Percentiles rank a stretch among this genome's conserved stretches.
Conservation (phyloP, 257 asterid species). For the Nicotiana tabacum region DNA sequence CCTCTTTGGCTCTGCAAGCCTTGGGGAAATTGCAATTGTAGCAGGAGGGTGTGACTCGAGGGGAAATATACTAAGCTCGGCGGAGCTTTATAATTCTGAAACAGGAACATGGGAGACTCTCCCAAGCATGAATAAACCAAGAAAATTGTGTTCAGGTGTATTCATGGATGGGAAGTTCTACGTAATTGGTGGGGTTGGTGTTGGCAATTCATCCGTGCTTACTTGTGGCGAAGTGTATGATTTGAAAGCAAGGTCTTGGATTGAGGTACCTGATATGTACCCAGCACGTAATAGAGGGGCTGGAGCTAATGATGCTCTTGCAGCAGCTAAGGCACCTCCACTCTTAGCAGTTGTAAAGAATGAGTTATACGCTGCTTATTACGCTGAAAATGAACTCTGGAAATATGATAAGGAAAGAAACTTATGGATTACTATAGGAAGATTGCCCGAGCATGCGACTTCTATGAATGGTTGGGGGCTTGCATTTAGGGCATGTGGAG, state of each 20-base stretch:
- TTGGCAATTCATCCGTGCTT: slow-evolving; percentile 34
- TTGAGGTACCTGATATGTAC: slow-evolving; percentile 60
- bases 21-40: slow-evolving; percentile 63
- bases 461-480: slow-evolving; percentile 88
- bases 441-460: slow-evolving; percentile 61
- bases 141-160: slow-evolving; percentile 80
- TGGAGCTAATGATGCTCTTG: slow-evolving; percentile 33
- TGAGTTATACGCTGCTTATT: slow-evolving; percentile 70
- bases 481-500: slow-evolving; percentile 88
- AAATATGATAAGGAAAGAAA: slow-evolving; percentile 46
- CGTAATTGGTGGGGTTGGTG: slow-evolving; percentile 74
- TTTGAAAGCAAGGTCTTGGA: slow-evolving; percentile 50
- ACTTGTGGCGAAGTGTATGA: slow-evolving; percentile 75
- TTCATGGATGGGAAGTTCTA: slow-evolving; percentile 77
- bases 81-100: slow-evolving; percentile 63
- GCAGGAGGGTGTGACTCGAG: slow-evolving; percentile 76
- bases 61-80: slow-evolving; percentile 56
- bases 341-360: slow-evolving; percentile 79
- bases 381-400: slow-evolving; percentile 54
- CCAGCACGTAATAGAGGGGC: slow-evolving; percentile 37
- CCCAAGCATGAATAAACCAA: slow-evolving; percentile 62
- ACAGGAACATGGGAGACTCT: slow-evolving; percentile 51
- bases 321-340: slow-evolving; percentile 73
- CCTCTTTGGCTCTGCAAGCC: slow-evolving; percentile 75
- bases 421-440: slow-evolving; percentile 54